These are phyloP conservation scores for Triticum aestivum DNA, from an alignment of 176 grass and related monocot genomes.

Conservation along the genomic window DNA sequence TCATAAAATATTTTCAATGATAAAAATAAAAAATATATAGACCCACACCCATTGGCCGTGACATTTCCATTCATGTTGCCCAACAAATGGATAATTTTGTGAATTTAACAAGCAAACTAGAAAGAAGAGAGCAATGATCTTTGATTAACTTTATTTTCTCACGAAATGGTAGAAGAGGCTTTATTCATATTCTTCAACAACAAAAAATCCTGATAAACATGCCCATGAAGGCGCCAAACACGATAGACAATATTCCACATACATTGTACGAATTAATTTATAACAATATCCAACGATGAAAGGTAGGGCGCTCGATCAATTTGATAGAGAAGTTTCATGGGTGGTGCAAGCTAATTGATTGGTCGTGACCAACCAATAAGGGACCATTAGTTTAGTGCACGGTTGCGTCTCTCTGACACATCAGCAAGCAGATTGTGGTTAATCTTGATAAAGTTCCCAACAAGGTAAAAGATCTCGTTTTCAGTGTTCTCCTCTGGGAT, in stretches of 20 bases:
- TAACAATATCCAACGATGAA: neutral
- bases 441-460: constrained; percentile 72
- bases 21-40: neutral
- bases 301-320: neutral
- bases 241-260: neutral
- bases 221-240: neutral
- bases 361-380: neutral
- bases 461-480: constrained; percentile 74
- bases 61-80: neutral
- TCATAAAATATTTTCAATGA: neutral
- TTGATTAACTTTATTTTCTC: neutral
- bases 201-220: neutral
- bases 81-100: neutral
- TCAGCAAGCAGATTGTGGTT: constrained; percentile 76
- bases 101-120: neutral
- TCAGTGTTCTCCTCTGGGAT: constrained; percentile 71
- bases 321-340: neutral
- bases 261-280: neutral
- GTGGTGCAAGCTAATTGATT: neutral
- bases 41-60: neutral
- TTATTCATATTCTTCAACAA: neutral
- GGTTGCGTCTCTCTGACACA: constrained; percentile 46
- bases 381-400: constrained; percentile 17
- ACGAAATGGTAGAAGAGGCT: neutral
- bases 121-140: neutral